Conservation (phyloP, 1,284 basidiomycete genomes). For the Leccinum holopus region DNA sequence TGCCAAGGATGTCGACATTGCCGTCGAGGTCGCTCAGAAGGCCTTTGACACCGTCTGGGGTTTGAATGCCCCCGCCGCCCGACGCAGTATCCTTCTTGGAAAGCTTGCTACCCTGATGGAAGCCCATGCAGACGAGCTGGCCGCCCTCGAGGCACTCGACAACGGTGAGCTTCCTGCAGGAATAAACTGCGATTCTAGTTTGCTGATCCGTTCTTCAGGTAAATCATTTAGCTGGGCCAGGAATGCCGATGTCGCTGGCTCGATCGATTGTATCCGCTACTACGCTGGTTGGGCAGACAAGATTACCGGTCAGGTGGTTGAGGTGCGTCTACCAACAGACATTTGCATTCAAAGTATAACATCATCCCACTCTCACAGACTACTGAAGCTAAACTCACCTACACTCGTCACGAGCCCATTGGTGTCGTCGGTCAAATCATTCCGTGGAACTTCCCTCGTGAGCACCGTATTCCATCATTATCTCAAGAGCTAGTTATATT, state of each 20-base stretch:
- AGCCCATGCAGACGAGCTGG: constrained; percentile 58
- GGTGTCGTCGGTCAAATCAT: constrained; percentile 90
- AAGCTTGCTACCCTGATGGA: constrained; percentile 64
- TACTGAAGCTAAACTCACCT: constrained; percentile 67
- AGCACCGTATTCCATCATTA: constrained; percentile 18
- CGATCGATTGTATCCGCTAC: constrained; percentile 73
- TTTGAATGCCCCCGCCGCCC: constrained; percentile 44
- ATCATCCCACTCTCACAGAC: constrained; percentile 40
- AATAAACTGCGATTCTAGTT: not conserved
- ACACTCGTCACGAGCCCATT: constrained; percentile 90
- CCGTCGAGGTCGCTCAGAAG: constrained; percentile 75
- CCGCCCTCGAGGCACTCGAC: constrained; percentile 58
- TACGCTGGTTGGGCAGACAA: constrained; percentile 87
- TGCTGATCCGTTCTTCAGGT: not conserved
- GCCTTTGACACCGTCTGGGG: constrained; percentile 69
- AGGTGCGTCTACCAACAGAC: constrained; percentile 38
- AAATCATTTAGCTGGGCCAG: constrained; percentile 70
- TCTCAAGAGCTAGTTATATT: not conserved
- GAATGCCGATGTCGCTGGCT: constrained; percentile 64
- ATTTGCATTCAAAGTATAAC: not conserved
- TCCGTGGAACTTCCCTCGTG: constrained; percentile 73
- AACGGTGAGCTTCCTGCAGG: constrained; percentile 34
- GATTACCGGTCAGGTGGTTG: constrained; percentile 78
- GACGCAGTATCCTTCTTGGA: constrained; percentile 52
- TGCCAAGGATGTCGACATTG: constrained; percentile 70